phyloP scores from a whole-genome alignment of 2,329 filamentous ascomycete genomes.

The Colletotrichum agaves region DNA sequence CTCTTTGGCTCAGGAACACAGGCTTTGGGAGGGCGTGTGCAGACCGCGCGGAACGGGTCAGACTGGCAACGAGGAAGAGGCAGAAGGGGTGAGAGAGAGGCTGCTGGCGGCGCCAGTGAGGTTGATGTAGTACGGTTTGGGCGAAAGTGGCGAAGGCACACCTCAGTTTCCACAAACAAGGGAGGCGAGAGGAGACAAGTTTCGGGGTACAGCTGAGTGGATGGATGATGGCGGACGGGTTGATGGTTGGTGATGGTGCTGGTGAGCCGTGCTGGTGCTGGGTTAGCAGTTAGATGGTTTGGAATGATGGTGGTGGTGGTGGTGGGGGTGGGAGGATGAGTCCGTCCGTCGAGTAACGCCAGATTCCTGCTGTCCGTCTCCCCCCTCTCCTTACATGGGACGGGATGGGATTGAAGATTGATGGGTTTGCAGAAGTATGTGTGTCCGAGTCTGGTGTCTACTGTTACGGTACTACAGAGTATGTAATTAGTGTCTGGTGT shows the following conservation, averaged over 20 bases:
- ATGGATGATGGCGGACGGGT: neutral
- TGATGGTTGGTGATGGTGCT: neutral
- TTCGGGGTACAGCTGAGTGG: conserved; percentile 30
- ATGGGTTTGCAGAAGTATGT: neutral
- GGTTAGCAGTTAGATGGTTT: neutral
- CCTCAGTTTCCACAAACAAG: conserved; percentile 16
- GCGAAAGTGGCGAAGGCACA: conserved; percentile 30
- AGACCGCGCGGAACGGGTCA: conserved; percentile 21
- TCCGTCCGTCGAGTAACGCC: conserved; percentile 16
- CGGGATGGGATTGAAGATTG: neutral
- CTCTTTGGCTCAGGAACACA: neutral
- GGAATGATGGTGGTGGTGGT: neutral
- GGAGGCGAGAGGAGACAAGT: conserved; percentile 8
- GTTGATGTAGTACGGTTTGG: conserved; percentile 33
- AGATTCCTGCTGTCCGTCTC: neutral
- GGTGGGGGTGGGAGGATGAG: conserved; percentile 9
- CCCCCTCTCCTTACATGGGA: neutral
- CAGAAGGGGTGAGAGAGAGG: conserved; percentile 21
- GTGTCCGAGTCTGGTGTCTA: neutral
- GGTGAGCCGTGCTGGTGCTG: neutral
- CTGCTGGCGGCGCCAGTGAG: conserved; percentile 32
- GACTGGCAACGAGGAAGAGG: conserved; percentile 9
- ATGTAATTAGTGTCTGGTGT: neutral
- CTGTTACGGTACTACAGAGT: neutral
- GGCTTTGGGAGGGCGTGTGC: conserved; percentile 13